Base-by-base conservation (phyloP, 768 basidiomycete species). In the Boletus reticuloceps region DNA sequence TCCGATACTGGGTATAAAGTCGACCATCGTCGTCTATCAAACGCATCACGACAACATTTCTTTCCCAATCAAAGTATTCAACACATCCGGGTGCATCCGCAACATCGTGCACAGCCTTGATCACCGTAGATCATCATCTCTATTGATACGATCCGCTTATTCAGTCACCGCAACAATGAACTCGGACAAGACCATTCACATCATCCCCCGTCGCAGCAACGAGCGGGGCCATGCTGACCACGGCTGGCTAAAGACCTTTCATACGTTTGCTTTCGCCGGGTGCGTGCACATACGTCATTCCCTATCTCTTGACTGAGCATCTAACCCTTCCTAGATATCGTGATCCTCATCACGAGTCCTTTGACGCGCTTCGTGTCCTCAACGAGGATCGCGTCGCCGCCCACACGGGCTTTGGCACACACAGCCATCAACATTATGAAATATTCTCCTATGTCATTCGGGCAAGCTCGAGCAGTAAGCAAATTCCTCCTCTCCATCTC, bases 361-460 rank as follows among this genome's bases (percentile, higher is more conserved):
- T 83, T 59, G 91, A 94, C 2, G 63, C 82, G 16, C 81, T 98
- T 1, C 83, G 94, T 10, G 91, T 98, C 36, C 86, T 98, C 70
- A 97, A 97, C 73, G 94, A 97, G 71, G 92, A 94, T 63, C 85
- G 91, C n/a, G 89, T 95, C 39, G 80, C 79, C 5, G 74, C 88
- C 7, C 64, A 72, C 17, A 86, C 83, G 17, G 96, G 96, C 0
- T 98, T 98, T 59, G 93, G 91, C 3, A 88, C 85, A 0, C 91
- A 94, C 71, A 78, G 80, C 7, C 93, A 95, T 65, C 78, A 83
- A 32, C 88, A 91, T 68, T 91, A 91, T 60, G 94, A 97, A 64
- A 98, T 97, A 58, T 97, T 94, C 74, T 88, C 86, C 1, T 96
- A 97, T 67, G 76, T 95, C 52, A 83, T 96, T 38, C 74, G 19